Conservation (phyloP, 371 early-diverging fungal species). For the Mucor mucedo region DNA sequence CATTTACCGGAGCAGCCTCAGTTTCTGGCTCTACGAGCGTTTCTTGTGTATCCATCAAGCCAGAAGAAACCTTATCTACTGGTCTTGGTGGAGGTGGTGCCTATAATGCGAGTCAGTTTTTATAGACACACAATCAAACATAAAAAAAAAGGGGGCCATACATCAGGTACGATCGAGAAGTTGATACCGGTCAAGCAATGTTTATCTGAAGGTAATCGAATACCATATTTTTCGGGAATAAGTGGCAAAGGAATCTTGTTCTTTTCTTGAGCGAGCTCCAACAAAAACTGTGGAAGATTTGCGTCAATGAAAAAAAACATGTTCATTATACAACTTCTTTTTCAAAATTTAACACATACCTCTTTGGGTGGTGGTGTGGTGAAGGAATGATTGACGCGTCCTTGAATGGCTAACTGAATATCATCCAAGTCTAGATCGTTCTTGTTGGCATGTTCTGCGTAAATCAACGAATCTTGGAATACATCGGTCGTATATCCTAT, state of each 20-base stretch:
- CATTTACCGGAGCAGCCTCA: neutral
- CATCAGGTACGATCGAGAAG: constrained; percentile 89
- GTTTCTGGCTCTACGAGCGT: constrained; percentile 4
- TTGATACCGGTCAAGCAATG: constrained; percentile 88
- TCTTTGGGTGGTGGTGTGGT: constrained; percentile 90
- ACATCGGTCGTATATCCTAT: constrained; percentile 94
- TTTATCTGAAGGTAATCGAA: constrained; percentile 92
- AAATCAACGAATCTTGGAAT: constrained; percentile 92
- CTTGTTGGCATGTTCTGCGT: constrained; percentile 93
- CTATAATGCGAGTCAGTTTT: neutral
- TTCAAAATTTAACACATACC: constrained; percentile 42
- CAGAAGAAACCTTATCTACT: constrained; percentile 15
- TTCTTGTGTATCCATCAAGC: constrained; percentile 25
- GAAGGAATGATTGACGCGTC: constrained; percentile 89
- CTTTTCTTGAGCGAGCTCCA: constrained; percentile 86
- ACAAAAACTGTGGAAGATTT: constrained; percentile 63
- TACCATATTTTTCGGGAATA: constrained; percentile 88
- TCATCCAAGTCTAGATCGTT: constrained; percentile 87
- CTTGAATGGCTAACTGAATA: constrained; percentile 92
- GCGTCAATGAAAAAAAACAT: too few species aligned
- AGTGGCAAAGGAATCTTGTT: constrained; percentile 89
- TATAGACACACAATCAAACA: too few species aligned
- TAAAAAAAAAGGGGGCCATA: constrained; percentile 30
- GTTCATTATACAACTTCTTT: too few species aligned
- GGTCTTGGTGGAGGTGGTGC: constrained; percentile 41